Evolutionary conservation across 352 stramenopile species (phyloP), one percentile per base, ranked within the genome.

Genomic region (Globisporangium megalacanthum): DNA sequence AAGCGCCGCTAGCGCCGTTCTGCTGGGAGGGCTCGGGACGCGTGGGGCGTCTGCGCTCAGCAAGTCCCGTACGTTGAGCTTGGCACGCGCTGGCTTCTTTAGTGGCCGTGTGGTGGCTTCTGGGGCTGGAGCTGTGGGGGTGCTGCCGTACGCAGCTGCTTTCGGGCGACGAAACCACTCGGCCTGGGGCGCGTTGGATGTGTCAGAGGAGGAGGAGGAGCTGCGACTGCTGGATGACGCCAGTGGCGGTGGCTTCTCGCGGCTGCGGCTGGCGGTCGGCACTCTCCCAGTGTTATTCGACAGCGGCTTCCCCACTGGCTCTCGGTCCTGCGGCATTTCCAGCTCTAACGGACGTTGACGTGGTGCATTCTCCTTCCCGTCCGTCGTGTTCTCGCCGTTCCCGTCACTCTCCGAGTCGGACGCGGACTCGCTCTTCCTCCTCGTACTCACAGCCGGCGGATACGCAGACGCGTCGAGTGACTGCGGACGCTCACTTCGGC

Each of bases 11-110:
- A 45, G 1, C 35, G 36, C 10, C 15, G 9, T 49, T 13, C 22
- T 22, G 44, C 44, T 14, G 7, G 1, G 41, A 46, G 11, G 41
- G 3, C 19, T 14, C 41, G 9, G 41, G 19, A 15, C 17, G 2
- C 3, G 46, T 22, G 46, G 15, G 11, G 50, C 31, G 15, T 64
- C 19, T 20, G 58, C 58, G 31, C 44, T 59, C 36, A 64, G 45
- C 51, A 64, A 13, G n/a, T 64, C 58, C 1, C 58, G 50, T 52
- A 64, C 52, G 22, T 64, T 52, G 44, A 64, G 39, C 37, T 64
- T 64, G 7, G 51, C 37, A 13, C 35, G 35, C 36, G 48, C 25
- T 29, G 25, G 25, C 25, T 29, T 47, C 6, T 55, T 13, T 22
- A 3, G 44, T 49, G 44, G 15, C n/a, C n/a, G 44, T 20, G 15